These are phyloP conservation scores for Mariannaea sp. DNA, from an alignment of 2,329 filamentous ascomycete genomes.

Conservation along the genomic window DNA sequence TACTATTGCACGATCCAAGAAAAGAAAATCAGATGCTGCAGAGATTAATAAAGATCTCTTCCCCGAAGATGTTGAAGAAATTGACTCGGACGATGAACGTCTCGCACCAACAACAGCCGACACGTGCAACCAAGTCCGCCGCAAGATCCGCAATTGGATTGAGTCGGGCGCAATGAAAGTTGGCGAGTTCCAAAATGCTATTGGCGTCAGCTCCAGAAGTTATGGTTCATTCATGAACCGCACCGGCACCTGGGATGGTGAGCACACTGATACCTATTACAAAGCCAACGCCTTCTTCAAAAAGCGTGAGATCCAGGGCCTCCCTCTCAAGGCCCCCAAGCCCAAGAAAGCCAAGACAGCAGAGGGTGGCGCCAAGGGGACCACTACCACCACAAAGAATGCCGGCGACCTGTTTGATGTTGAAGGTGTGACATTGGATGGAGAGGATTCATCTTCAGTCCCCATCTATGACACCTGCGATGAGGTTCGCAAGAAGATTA, in stretches of 20 bases:
- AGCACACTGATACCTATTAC: conserved; percentile 41
- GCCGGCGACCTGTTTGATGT: conserved; percentile 46
- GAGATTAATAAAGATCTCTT: conserved; percentile 27
- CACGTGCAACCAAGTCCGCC: conserved; percentile 34
- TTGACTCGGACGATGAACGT: conserved; percentile 29
- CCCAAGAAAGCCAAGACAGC: conserved; percentile 39
- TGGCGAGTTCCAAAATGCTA: conserved; percentile 51
- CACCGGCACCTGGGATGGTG: conserved; percentile 47
- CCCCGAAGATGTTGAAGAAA: conserved; percentile 25
- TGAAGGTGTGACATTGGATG: conserved; percentile 48
- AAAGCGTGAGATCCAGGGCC: conserved; percentile 53
- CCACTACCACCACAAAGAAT: conserved; percentile 35
- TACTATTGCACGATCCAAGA: conserved; percentile 2
- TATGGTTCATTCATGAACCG: conserved; percentile 56
- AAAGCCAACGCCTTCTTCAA: conserved; percentile 53
- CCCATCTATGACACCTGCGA: conserved; percentile 62
- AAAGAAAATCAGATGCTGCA: conserved; percentile 31
- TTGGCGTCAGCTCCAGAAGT: conserved; percentile 44
- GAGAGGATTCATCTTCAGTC: conserved; percentile 53
- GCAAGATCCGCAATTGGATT: conserved; percentile 34
- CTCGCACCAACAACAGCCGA: conserved; percentile 18
- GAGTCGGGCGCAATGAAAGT: conserved; percentile 41
- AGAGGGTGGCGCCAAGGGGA: too few species aligned
- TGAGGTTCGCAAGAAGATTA: conserved; percentile 62
- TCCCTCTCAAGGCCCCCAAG: conserved; percentile 44